Percentiles rank a stretch among this genome's conserved stretches.
phyloP scores from a whole-genome alignment of 129 eudicot species.

The Flaveria brownii region DNA sequence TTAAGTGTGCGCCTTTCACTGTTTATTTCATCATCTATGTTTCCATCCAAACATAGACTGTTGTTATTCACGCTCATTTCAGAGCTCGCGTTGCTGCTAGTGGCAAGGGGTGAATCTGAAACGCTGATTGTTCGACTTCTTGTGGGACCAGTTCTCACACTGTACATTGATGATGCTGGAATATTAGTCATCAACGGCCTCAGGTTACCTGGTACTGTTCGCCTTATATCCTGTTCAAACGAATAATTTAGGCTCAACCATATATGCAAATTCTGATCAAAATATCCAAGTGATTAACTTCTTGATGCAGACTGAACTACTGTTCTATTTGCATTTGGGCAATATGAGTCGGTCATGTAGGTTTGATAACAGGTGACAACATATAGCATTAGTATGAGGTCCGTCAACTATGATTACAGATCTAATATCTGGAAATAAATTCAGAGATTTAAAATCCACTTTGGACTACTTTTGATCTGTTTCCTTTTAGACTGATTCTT shows the following conservation, averaged over 20 bases:
- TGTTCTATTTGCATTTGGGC: neutral
- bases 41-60: constrained; percentile 55
- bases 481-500: neutral
- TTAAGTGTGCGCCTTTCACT: constrained; percentile 45
- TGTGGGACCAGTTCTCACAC: constrained; percentile 86
- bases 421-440: neutral
- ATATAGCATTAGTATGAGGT: neutral
- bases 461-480: neutral
- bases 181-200: constrained; percentile 93
- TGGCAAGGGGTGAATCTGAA: constrained; percentile 95
- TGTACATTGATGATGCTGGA: constrained; percentile 97
- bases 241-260: neutral
- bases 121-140: constrained; percentile 71
- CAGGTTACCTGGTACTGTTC: constrained; percentile 77
- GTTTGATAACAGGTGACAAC: neutral
- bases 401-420: too few relatives aligned
- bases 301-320: neutral
- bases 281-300: neutral
- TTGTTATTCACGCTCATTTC: constrained; percentile 79
- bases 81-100: constrained; percentile 96
- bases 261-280: neutral
- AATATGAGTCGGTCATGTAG: neutral
- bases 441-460: neutral
- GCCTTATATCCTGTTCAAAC: constrained; percentile 74
- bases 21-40: constrained; percentile 66